phyloP scores from a whole-genome alignment of 345 rosid species.

The Acer negundo region DNA sequence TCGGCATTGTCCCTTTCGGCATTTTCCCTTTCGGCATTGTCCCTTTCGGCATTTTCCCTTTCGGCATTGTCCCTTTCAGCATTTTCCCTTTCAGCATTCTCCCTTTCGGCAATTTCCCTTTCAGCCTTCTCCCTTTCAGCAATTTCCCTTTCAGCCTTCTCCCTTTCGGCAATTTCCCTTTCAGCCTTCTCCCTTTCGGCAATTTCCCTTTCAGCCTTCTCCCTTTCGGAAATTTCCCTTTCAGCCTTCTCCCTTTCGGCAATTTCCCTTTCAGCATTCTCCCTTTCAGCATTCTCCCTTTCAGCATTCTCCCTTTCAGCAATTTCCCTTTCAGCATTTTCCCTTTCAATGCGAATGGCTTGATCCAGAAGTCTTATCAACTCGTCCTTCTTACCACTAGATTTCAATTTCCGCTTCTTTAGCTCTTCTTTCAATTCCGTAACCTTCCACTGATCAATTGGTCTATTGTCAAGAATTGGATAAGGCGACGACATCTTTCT shows the following conservation, averaged over 20 bases:
- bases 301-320: constrained; percentile 65
- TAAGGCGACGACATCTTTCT: constrained; percentile 71
- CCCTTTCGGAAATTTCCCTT: constrained; percentile 64
- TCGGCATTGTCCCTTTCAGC: not conserved
- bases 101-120: constrained; percentile 16
- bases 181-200: constrained; percentile 65
- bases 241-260: constrained; percentile 65
- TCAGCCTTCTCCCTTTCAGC: not conserved
- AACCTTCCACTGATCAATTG: constrained; percentile 95
- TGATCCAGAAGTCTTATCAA: constrained; percentile 81
- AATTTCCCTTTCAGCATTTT: constrained; percentile 64
- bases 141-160: constrained; percentile 67
- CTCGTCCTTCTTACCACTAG: constrained; percentile 85
- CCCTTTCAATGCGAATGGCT: constrained; percentile 65
- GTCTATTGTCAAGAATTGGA: constrained; percentile 67
- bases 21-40: constrained; percentile 63
- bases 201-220: constrained; percentile 63
- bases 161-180: constrained; percentile 64
- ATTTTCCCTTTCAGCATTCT: constrained; percentile 29
- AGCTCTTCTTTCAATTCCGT: constrained; percentile 95
- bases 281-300: constrained; percentile 64
- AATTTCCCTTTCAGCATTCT: constrained; percentile 66
- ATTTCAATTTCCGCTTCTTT: constrained; percentile 62
- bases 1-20: constrained; percentile 65
- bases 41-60: constrained; percentile 50